Evolutionary conservation across 2,329 filamentous ascomycete genomes (phyloP), one percentile per base, ranked within the genome.

Genomic region (Monosporascus sp.): DNA sequence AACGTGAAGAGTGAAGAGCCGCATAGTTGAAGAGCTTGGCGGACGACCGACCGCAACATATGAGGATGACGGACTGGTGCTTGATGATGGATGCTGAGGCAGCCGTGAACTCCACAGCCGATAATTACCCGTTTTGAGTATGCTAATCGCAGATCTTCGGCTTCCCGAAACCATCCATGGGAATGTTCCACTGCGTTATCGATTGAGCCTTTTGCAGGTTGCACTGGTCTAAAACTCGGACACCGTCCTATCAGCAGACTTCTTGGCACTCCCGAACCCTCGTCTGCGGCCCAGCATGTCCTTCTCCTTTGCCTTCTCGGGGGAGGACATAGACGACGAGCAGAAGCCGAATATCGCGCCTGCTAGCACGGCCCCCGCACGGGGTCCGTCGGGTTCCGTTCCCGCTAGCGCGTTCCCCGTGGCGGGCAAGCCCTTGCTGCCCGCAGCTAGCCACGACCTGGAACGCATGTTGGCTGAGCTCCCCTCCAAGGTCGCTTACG

Each of bases 401-500:
- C 45, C 66, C 27, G 66, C 70, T 51, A 73, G 75, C 58, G 84
- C 84, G 17, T 87, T 87, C 61, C 84, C 84, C 5, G 78, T 86
- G 24, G 72, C 78, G 48, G 83, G 83, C 54, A 83, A 84, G 59
- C 78, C 83, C 52, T 76, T 84, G 51, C 76, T 87, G 4, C 76
- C 78, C 9, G 75, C 83, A 8, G 71, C 70, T n/a, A 67, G 67
- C 48, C 83, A 86, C 66, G 68, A 73, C 52, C 62, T 86, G 34
- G 63, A 69, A 19, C 64, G 71, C 3, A 76, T 87, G 66, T 70
- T 87, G n/a, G 69, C 74, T 3, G 70, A 70, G 52, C 76, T 93
- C 46, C 90, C 90, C 1, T 88, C 86, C 52, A 89, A 89, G 69
- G 80, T 94, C 52, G 85, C 87, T 19, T 93, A 87, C 70, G 77